Conservation (phyloP, 345 rosid genomes). For the Rubroshorea leprosula region DNA sequence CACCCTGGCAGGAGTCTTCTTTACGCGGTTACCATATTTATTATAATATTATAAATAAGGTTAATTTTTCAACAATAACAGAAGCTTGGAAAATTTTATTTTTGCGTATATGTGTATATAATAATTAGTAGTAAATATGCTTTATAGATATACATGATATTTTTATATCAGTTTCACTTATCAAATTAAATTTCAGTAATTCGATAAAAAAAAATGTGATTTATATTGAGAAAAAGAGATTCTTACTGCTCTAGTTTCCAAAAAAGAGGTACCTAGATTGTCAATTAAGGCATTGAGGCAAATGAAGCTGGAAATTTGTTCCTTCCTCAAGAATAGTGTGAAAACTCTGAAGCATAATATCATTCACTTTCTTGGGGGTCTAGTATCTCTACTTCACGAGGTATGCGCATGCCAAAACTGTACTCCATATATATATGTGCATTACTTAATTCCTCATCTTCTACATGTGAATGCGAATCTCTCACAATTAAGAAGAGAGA, state of each 20-base stretch:
- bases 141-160: too few relatives aligned
- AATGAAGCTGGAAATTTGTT: background rate
- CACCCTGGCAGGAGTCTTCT: background rate
- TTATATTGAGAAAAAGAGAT: background rate
- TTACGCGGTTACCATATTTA: background rate
- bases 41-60: too few relatives aligned
- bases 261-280: background rate
- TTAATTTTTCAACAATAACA: too few relatives aligned
- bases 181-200: too few relatives aligned
- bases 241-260: background rate
- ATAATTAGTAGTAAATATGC: too few relatives aligned
- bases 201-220: too few relatives aligned
- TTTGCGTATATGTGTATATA: too few relatives aligned
- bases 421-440: background rate
- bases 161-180: too few relatives aligned
- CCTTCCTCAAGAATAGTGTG: background rate
- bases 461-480: too few relatives aligned
- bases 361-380: background rate
- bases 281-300: background rate
- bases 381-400: background rate
- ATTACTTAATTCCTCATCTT: too few relatives aligned
- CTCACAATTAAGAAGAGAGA: too few relatives aligned
- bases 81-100: too few relatives aligned
- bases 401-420: background rate
- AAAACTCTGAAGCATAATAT: background rate